These are phyloP conservation scores for Cenchrus purpureus DNA, from an alignment of 176 grass and related monocot species.

Conservation along the genomic window DNA sequence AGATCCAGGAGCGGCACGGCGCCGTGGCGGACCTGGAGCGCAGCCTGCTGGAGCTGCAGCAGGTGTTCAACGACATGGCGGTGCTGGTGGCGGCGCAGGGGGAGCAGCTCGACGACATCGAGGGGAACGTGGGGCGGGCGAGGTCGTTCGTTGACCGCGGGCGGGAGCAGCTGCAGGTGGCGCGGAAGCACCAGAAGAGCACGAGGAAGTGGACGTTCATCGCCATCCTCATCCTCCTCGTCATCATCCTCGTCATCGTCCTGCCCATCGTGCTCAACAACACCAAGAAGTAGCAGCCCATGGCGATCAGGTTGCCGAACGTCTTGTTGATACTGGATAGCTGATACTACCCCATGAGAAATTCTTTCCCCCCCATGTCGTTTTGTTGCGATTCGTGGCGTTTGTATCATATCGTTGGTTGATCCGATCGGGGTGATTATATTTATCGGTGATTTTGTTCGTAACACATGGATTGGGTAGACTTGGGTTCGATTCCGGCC, in stretches of 20 bases:
- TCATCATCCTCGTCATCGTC: constrained; percentile 62
- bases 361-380: not conserved
- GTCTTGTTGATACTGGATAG: too few relatives aligned
- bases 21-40: constrained; percentile 80
- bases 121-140: constrained; percentile 73
- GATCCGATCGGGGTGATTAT: not conserved
- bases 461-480: not conserved
- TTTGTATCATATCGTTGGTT: constrained; percentile 30
- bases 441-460: not conserved
- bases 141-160: constrained; percentile 74
- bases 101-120: constrained; percentile 91
- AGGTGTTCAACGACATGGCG: constrained; percentile 98
- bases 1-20: constrained; percentile 93
- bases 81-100: constrained; percentile 85
- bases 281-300: not conserved
- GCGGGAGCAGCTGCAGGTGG: constrained; percentile 70
- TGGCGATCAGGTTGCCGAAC: not conserved
- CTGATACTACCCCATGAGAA: not conserved
- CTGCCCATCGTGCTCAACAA: constrained; percentile 62
- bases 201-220: constrained; percentile 71
- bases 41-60: constrained; percentile 79
- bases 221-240: constrained; percentile 61
- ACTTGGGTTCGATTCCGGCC: not conserved
- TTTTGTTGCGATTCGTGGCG: not conserved
- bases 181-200: constrained; percentile 73